phyloP scores from a whole-genome alignment of 495 filamentous ascomycete genomes.

The Aspergillus carlsbadensis region DNA sequence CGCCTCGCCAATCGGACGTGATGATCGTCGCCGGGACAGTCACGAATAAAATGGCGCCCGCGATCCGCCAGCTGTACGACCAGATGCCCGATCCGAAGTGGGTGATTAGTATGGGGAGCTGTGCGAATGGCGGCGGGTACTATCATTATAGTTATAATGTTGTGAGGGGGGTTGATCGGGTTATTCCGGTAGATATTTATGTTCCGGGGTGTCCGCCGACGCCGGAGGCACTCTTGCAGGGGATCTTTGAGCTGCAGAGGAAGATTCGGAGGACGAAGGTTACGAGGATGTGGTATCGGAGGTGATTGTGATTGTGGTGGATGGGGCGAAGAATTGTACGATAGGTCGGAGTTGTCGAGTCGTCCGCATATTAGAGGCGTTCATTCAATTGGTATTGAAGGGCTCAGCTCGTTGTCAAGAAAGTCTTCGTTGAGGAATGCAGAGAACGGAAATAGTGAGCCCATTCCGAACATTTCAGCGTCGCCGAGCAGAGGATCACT shows the following conservation, averaged over 20 bases:
- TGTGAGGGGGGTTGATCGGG: slow-evolving; percentile 85
- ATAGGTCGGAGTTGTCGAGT: neutral
- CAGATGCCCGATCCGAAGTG: slow-evolving; percentile 97
- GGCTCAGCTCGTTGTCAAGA: neutral
- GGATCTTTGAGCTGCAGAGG: slow-evolving; percentile 81
- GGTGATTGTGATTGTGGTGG: neutral
- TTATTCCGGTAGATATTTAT: slow-evolving; percentile 94
- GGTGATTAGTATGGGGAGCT: slow-evolving; percentile 94
- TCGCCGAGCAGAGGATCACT: neutral
- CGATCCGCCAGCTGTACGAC: slow-evolving; percentile 91
- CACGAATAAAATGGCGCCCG: slow-evolving; percentile 98
- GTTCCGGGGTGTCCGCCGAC: slow-evolving; percentile 72
- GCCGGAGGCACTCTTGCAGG: slow-evolving; percentile 81
- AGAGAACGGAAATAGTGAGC: slow-evolving; percentile 1
- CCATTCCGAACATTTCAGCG: neutral
- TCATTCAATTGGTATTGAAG: neutral
- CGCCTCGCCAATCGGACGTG: slow-evolving; percentile 91
- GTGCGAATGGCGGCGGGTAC: slow-evolving; percentile 95
- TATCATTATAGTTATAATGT: slow-evolving; percentile 97
- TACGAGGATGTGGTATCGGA: slow-evolving; percentile 46
- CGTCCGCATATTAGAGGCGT: neutral
- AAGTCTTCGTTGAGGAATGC: slow-evolving; percentile 1
- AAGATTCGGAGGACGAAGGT: slow-evolving; percentile 74
- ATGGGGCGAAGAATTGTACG: neutral
- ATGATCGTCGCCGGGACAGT: slow-evolving; percentile 97